A percentile compares a stretch with the other conserved stretches of the same genome.
Conservation (phyloP, 495 filamentous ascomycete genomes). For the Penicillium bovifimosum region DNA sequence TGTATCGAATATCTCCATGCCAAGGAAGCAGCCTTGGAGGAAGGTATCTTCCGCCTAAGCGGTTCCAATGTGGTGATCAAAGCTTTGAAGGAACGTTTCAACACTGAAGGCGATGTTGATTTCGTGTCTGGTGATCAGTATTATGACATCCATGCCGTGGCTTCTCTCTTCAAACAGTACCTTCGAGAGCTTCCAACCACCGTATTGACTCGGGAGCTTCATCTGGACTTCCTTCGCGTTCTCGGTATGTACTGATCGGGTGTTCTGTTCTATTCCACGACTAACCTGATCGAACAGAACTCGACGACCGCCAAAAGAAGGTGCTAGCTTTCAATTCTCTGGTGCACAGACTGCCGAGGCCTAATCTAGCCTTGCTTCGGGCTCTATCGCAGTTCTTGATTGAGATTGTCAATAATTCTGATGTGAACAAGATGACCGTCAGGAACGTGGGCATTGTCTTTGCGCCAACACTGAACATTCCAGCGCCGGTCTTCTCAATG, state of each 20-base stretch:
- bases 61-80: conserved; percentile 94
- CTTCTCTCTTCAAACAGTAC: conserved; percentile 90
- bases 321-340: conserved; percentile 75
- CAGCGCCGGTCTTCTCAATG: conserved; percentile 86
- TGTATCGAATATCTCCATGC: conserved; percentile 89
- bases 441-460: conserved; percentile 98
- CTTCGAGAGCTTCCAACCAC: conserved; percentile 86
- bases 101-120: conserved; percentile 89
- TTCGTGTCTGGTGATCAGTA: conserved; percentile 76
- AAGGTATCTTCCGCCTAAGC: conserved; percentile 94
- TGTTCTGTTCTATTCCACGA: conserved; percentile 8
- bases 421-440: conserved; percentile 96
- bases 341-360: conserved; percentile 74
- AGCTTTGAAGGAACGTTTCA: conserved; percentile 83
- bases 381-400: conserved; percentile 83
- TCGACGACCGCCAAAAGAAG: conserved; percentile 68
- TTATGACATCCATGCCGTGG: conserved; percentile 94
- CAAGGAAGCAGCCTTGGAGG: conserved; percentile 77
- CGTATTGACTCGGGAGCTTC: conserved; percentile 84
- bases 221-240: conserved; percentile 80
- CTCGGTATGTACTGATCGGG: conserved; percentile 54
- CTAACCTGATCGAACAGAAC: conserved; percentile 36
- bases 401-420: conserved; percentile 80
- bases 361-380: conserved; percentile 72
- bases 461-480: conserved; percentile 96